Conservation (phyloP, 192 early-diverging fungal species). For the Rhizophagus sp. region DNA sequence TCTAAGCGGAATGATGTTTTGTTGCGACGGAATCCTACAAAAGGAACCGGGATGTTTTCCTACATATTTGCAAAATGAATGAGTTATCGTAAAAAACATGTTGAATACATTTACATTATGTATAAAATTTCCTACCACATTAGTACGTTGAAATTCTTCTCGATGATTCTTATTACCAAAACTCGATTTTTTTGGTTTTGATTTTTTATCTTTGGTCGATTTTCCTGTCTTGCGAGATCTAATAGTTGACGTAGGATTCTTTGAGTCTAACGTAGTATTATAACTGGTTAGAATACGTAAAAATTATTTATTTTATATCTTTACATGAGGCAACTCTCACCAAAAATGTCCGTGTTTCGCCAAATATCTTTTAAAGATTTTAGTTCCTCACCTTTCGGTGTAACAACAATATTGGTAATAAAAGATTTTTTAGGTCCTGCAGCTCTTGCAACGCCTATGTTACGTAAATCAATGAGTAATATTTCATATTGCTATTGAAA, state of each 20-base stretch:
- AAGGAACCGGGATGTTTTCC: background rate
- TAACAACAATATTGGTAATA: background rate
- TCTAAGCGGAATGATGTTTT: no score
- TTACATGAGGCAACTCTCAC: background rate
- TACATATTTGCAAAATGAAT: background rate
- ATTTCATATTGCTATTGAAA: background rate
- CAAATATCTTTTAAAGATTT: background rate
- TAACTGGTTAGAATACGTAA: background rate
- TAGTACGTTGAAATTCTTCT: background rate
- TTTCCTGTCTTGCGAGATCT: background rate
- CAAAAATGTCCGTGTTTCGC: background rate
- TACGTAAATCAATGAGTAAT: background rate
- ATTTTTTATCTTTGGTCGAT: background rate
- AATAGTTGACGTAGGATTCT: background rate
- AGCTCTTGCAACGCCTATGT: background rate
- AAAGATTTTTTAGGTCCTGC: background rate
- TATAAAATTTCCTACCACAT: background rate
- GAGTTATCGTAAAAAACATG: no score
- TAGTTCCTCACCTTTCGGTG: background rate
- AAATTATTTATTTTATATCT: no score
- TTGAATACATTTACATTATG: no score
- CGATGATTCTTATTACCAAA: background rate
- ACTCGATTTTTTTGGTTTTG: background rate
- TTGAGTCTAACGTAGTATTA: background rate
- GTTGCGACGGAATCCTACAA: no score